Base-by-base conservation (phyloP, 352 stramenopile species). In the Globisporangium splendens region DNA sequence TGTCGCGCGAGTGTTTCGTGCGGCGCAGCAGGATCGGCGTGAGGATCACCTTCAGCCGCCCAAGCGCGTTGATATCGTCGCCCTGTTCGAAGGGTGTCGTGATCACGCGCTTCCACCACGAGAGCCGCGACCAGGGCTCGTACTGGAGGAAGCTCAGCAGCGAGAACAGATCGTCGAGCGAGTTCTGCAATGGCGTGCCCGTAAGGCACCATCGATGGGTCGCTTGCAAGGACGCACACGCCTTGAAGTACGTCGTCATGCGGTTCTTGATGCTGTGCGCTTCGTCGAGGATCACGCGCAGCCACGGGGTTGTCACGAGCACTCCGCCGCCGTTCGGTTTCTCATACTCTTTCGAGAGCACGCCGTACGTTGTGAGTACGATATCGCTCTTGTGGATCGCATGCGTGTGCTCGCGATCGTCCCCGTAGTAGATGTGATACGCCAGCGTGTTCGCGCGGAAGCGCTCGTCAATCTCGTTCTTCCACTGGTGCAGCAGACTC, bases 261-360 rank as follows among this genome's bases (percentile, higher is more conserved):
- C 83, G 79, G 55, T 92, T 97, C 73, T 96, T 96, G 68, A 97
- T 97, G 39, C 77, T 92, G 66, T 97, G 90, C 5, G 86, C 87
- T 68, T 97, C 90, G 62, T 97, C 90, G 13, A 97, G 72, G 56
- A 97, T 91, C n/a, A 97, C 65, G 14, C 90, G 86, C 33, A 78
- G 70, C 90, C 90, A 97, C 15, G 81, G 44, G 1, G 68, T 73
- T 8, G 56, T 59, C 15, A 73, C 20, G 1, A 89, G 61, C 13
- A 64, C 43, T 38, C 71, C 77, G n/a, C 60, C 21, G 0, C 42
- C 39, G 1, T 39, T 66, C 1, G 57, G 17, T 43, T 85, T 86
- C 41, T 79, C 79, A 48, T 80, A 76, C 52, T 96, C 83, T 8
- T 77, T 77, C 53, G 78, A 83, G 20, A 96, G 58, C 33, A 92